Percentiles rank a stretch among this genome's conserved stretches.
Evolutionary conservation across 495 filamentous ascomycete species (phyloP).

Genomic region (Penicillium arizonense): DNA sequence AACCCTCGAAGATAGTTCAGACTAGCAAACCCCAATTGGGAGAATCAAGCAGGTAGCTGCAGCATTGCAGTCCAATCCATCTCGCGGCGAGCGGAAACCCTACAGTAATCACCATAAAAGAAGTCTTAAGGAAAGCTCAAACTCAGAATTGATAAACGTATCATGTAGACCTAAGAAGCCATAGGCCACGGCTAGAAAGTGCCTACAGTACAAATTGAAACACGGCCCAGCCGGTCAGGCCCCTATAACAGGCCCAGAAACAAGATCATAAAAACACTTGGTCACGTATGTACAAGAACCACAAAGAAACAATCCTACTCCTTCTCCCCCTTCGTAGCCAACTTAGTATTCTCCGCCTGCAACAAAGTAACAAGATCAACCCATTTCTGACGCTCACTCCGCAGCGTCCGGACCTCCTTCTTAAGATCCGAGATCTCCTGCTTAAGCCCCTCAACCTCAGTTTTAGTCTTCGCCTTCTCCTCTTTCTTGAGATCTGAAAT

Average conservation of each 20-base stretch:
- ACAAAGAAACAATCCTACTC: background rate
- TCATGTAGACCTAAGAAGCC: too few species aligned
- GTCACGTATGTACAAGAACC: background rate
- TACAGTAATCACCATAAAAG: too few species aligned
- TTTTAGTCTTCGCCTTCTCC: constrained; percentile 47
- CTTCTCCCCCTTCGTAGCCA: constrained; percentile 24
- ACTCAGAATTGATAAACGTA: too few species aligned
- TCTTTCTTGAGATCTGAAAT: constrained; percentile 53
- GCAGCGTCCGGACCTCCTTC: constrained; percentile 55
- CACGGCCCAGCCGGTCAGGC: too few species aligned
- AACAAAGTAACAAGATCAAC: constrained; percentile 60
- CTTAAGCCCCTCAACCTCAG: constrained; percentile 49
- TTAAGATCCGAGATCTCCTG: constrained; percentile 54
- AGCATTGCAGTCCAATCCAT: too few species aligned
- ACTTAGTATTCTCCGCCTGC: constrained; percentile 60
- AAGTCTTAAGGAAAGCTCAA: too few species aligned
- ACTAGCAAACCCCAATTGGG: too few species aligned
- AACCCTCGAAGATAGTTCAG: too few species aligned
- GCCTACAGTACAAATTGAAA: too few species aligned
- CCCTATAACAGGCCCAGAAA: background rate
- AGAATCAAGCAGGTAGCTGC: too few species aligned
- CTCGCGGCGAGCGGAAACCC: too few species aligned
- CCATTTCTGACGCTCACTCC: constrained; percentile 60
- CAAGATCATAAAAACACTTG: background rate
- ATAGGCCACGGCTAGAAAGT: too few species aligned